Percentiles rank a stretch among this genome's conserved stretches.
phyloP scores from a whole-genome alignment of 345 rosid species.

The Brassica nigra region DNA sequence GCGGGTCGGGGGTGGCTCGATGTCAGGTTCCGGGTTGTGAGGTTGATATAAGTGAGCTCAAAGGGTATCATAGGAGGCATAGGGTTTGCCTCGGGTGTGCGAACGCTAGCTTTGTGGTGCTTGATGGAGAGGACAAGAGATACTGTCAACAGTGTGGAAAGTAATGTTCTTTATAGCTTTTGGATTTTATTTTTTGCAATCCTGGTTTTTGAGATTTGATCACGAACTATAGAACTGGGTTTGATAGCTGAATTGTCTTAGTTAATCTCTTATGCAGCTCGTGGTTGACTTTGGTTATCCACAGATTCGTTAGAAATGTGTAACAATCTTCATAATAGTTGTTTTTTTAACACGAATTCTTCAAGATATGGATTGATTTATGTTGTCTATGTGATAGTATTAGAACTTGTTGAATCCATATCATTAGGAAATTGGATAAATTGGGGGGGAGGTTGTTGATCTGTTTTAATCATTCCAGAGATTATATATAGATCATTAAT shows the following conservation, averaged over 20 bases:
- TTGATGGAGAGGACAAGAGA: slow-evolving; percentile 78
- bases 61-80: slow-evolving; percentile 89
- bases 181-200: background rate
- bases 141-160: slow-evolving; percentile 99
- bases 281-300: slow-evolving; percentile 24
- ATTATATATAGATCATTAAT: background rate
- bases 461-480: slow-evolving; percentile 5
- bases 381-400: background rate
- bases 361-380: slow-evolving; percentile 10
- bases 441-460: slow-evolving; percentile 13
- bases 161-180: slow-evolving; percentile 39
- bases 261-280: background rate
- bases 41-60: slow-evolving; percentile 85
- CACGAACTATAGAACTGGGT: background rate
- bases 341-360: background rate
- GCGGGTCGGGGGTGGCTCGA: slow-evolving; percentile 42
- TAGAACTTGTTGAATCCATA: slow-evolving; percentile 20
- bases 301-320: background rate
- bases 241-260: slow-evolving; percentile 3
- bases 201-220: background rate
- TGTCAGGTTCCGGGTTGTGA: slow-evolving; percentile 86
- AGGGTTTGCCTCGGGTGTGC: slow-evolving; percentile 90
- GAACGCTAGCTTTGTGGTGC: slow-evolving; percentile 55
- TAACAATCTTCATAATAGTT: background rate
- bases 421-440: background rate